Percentiles rank a stretch among this genome's conserved stretches.
These are phyloP conservation scores for Hygrophorus pudorinus DNA, from an alignment of 768 basidiomycete species.

Conservation along the genomic window DNA sequence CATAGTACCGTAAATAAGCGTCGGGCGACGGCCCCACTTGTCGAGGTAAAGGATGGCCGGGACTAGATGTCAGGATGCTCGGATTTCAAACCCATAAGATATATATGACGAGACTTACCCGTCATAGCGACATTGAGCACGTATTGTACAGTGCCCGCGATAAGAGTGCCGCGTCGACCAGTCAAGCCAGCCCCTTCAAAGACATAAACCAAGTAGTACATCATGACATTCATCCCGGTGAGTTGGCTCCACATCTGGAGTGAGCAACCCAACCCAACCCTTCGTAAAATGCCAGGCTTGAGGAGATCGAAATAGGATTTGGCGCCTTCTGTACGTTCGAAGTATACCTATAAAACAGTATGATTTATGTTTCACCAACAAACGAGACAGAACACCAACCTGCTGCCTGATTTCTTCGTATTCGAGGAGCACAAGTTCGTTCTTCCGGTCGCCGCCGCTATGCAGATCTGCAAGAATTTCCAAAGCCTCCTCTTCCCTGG, in stretches of 20 bases:
- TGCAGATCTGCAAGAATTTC: slow-evolving; percentile 70
- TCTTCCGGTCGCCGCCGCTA: slow-evolving; percentile 45
- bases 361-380: not conserved
- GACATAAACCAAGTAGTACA: slow-evolving; percentile 66
- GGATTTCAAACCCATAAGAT: not conserved
- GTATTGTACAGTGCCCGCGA: slow-evolving; percentile 62
- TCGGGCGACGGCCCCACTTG: slow-evolving; percentile 70
- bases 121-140: slow-evolving; percentile 40
- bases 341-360: slow-evolving; percentile 25
- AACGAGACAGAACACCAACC: slow-evolving; percentile 12
- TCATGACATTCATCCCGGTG: slow-evolving; percentile 76
- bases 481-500: slow-evolving; percentile 51
- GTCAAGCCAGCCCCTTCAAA: slow-evolving; percentile 74
- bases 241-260: slow-evolving; percentile 79
- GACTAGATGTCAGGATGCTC: slow-evolving; percentile 27
- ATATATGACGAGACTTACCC: slow-evolving; percentile 12
- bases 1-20: slow-evolving; percentile 54
- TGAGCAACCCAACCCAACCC: slow-evolving; percentile 59
- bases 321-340: slow-evolving; percentile 60
- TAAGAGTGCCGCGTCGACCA: slow-evolving; percentile 62
- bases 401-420: slow-evolving; percentile 57
- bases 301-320: slow-evolving; percentile 64
- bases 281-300: slow-evolving; percentile 55
- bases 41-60: slow-evolving; percentile 59
- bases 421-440: slow-evolving; percentile 59